Evolutionary conservation across 176 grass and related monocot genomes (phyloP).

Genomic region (Oropetium thomaeum): DNA sequence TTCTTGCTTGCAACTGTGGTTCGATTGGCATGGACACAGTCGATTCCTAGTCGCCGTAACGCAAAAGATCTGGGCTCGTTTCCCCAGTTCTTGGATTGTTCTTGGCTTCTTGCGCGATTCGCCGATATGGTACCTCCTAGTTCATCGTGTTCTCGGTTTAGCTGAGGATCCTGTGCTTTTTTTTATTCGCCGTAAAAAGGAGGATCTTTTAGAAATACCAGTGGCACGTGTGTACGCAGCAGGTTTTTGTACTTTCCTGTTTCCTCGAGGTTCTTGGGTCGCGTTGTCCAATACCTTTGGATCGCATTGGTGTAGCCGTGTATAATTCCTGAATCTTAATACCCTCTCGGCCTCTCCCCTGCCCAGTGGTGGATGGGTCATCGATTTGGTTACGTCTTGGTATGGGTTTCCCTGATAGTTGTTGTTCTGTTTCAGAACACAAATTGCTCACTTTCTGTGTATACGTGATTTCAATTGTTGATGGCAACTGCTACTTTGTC

Average conservation of each 20-base stretch:
- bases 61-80: background rate
- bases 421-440: background rate
- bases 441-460: background rate
- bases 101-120: background rate
- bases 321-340: background rate
- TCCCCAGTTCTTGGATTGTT: background rate
- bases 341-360: no score
- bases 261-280: background rate
- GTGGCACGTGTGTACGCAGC: background rate
- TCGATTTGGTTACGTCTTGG: background rate
- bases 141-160: background rate
- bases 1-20: slow-evolving; percentile 1
- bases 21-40: background rate
- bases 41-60: background rate
- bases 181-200: background rate
- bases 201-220: background rate
- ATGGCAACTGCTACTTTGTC: background rate
- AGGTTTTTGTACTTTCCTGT: background rate
- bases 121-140: background rate
- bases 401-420: background rate
- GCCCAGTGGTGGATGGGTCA: background rate
- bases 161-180: slow-evolving; percentile 6
- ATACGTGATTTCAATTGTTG: background rate
- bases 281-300: background rate
- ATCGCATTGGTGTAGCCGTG: background rate